These are phyloP conservation scores for Solanum megistacrolobum DNA, from an alignment of 257 asterid genomes.

Conservation along the genomic window DNA sequence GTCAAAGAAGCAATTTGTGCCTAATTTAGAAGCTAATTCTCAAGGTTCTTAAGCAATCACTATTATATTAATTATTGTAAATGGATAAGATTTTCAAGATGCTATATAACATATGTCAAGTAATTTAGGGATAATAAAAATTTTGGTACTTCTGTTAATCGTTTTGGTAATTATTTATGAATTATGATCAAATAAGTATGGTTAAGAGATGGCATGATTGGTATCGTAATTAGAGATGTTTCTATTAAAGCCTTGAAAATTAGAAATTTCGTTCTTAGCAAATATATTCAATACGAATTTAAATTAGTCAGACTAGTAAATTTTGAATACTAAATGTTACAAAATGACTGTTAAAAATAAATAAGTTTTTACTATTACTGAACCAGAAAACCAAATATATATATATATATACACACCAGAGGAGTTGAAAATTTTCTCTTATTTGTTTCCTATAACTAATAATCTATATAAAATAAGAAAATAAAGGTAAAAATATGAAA, in stretches of 20 bases:
- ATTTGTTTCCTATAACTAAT: too few relatives aligned
- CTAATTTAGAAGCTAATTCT: not conserved
- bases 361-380: not conserved
- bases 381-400: not conserved
- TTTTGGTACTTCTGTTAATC: not conserved
- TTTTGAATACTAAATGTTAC: not conserved
- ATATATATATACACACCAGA: too few relatives aligned
- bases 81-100: not conserved
- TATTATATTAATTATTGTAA: not conserved
- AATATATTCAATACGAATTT: not conserved
- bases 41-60: not conserved
- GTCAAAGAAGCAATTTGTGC: not conserved
- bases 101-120: not conserved
- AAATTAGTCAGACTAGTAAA: not conserved
- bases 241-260: not conserved
- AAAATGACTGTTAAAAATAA: not conserved
- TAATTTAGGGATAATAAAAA: not conserved
- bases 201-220: not conserved
- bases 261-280: fast-evolving
- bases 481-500: not conserved
- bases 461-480: too few relatives aligned
- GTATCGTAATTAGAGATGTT: not conserved
- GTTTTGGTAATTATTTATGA: not conserved
- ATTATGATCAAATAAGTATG: too few relatives aligned
- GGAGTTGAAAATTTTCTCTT: too few relatives aligned